These are phyloP conservation scores for Diaporthe sp. DNA, from an alignment of 2,329 filamentous ascomycete species.

Conservation along the genomic window DNA sequence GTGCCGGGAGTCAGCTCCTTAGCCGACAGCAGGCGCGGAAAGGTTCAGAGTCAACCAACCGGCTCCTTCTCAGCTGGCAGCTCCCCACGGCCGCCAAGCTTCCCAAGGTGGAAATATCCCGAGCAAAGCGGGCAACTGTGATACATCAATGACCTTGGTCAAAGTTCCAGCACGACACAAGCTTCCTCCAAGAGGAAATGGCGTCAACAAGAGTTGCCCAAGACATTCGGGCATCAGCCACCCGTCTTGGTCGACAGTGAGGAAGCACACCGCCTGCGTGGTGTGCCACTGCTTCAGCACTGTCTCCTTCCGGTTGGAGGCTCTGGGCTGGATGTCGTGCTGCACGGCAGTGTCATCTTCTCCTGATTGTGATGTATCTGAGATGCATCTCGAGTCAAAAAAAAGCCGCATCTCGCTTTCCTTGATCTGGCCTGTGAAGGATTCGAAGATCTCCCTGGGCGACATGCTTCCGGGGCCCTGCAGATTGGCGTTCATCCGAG, in stretches of 20 bases:
- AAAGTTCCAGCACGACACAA: conserved; percentile 8
- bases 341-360: conserved; percentile 26
- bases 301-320: background rate
- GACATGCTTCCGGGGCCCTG: background rate
- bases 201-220: conserved; percentile 21
- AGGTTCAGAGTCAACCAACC: conserved; percentile 9
- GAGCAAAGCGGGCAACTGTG: background rate
- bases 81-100: conserved; percentile 14
- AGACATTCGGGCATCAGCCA: conserved; percentile 7
- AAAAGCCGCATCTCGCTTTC: conserved; percentile 14
- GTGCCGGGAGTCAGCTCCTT: conserved; percentile 20
- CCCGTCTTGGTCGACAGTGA: conserved; percentile 29
- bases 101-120: background rate
- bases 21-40: background rate
- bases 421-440: conserved; percentile 13
- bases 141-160: background rate
- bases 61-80: background rate
- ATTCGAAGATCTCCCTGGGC: conserved; percentile 23
- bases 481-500: conserved; percentile 21
- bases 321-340: conserved; percentile 3
- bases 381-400: conserved; percentile 31
- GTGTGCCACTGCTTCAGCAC: background rate
- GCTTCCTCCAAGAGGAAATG: conserved; percentile 13
- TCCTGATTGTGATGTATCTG: conserved; percentile 22
- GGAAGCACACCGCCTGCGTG: conserved; percentile 19